These are phyloP conservation scores for Salix brachista DNA, from an alignment of 345 rosid genomes.

Conservation along the genomic window DNA sequence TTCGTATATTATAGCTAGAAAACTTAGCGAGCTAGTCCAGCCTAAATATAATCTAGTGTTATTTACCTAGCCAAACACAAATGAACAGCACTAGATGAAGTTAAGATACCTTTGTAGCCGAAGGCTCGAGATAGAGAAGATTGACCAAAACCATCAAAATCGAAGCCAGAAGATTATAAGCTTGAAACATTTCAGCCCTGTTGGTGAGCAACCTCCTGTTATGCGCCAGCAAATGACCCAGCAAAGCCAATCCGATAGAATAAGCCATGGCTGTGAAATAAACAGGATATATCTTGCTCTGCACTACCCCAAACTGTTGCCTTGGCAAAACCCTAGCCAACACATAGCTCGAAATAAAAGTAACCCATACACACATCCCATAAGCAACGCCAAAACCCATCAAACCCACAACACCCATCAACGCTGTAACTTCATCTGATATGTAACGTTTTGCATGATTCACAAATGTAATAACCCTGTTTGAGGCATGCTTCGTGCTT, in stretches of 20 bases:
- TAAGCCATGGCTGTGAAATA: conserved; percentile 50
- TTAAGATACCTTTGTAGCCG: conserved; percentile 60
- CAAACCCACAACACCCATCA: conserved; percentile 35
- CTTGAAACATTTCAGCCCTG: conserved; percentile 51
- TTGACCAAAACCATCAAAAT: conserved; percentile 49
- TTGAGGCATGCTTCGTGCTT: neutral
- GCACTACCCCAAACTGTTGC: conserved; percentile 68
- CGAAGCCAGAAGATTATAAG: conserved; percentile 41
- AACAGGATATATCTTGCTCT: conserved; percentile 77
- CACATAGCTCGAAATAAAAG: conserved; percentile 64
- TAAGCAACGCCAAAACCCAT: conserved; percentile 50
- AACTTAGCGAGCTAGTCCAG: no score
- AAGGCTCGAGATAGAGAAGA: conserved; percentile 55
- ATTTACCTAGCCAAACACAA: no score
- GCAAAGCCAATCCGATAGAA: conserved; percentile 41
- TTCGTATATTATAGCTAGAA: no score
- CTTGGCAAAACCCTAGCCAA: conserved; percentile 48
- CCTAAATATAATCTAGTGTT: no score
- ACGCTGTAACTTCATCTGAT: conserved; percentile 6
- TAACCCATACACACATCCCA: conserved; percentile 75
- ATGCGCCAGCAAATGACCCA: conserved; percentile 47
- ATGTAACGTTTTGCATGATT: neutral
- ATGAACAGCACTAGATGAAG: no score
- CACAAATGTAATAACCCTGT: neutral
- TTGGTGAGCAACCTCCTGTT: conserved; percentile 20